Evolutionary conservation across 2,329 filamentous ascomycete species (phyloP).

Genomic region (Aspergillus uvarum): DNA sequence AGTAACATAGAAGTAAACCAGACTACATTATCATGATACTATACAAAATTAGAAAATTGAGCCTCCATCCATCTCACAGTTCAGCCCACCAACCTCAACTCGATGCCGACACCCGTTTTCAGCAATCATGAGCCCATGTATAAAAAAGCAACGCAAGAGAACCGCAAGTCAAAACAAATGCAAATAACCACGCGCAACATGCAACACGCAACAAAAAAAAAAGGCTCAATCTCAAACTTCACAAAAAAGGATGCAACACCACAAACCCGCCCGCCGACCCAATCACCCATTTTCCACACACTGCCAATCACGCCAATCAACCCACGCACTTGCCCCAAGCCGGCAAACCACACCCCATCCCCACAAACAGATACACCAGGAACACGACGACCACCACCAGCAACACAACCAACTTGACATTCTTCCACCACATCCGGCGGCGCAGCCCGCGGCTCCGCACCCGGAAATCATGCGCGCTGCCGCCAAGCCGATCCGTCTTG

Average conservation of each 20-base stretch:
- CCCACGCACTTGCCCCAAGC: conserved; percentile 49
- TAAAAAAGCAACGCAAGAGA: neutral
- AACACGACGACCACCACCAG: conserved; percentile 69
- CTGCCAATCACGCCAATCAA: conserved; percentile 8
- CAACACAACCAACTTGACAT: conserved; percentile 88
- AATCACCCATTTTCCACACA: neutral
- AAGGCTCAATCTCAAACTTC: neutral
- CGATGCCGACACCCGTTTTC: neutral
- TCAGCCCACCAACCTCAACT: neutral
- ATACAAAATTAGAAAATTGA: neutral
- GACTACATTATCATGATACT: neutral
- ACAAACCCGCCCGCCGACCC: neutral
- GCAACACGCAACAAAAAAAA: too few relatives aligned
- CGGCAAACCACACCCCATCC: conserved; percentile 70
- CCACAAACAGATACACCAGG: conserved; percentile 68
- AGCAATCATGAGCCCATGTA: neutral
- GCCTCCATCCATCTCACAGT: neutral
- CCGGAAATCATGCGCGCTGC: conserved; percentile 84
- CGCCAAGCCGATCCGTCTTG: conserved; percentile 90
- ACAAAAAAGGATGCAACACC: neutral
- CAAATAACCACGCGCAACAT: neutral
- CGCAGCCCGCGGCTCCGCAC: conserved; percentile 82
- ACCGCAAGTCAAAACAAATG: neutral
- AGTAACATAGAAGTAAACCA: neutral
- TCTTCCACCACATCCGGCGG: conserved; percentile 99